phyloP scores from a whole-genome alignment of 2,329 filamentous ascomycete species.

The Penicillium sp. region DNA sequence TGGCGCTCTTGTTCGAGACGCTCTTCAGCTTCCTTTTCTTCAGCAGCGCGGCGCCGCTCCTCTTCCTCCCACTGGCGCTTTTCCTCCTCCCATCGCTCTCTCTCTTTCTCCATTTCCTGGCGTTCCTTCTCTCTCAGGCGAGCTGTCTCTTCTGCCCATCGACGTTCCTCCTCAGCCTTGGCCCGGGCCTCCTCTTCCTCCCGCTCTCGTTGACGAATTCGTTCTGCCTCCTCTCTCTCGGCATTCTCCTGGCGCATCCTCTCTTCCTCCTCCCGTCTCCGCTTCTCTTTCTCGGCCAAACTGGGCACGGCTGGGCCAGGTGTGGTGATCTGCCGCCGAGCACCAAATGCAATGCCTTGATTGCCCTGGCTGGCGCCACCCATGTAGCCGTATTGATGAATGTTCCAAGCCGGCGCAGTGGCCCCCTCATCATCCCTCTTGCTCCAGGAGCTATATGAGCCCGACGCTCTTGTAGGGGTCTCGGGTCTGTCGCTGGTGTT shows the following conservation, averaged over 20 bases:
- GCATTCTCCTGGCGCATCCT: conserved; percentile 48
- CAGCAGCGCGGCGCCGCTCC: conserved; percentile 69
- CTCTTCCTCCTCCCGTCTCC: conserved; percentile 61
- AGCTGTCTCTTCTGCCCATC: conserved; percentile 51
- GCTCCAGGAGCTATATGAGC: conserved; percentile 81
- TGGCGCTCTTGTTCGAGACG: conserved; percentile 67
- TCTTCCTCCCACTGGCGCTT: conserved; percentile 72
- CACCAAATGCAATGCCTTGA: conserved; percentile 89
- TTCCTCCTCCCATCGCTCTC: conserved; percentile 54
- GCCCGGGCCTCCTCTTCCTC: conserved; percentile 53
- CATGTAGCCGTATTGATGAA: conserved; percentile 97
- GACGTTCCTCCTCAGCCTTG: conserved; percentile 48
- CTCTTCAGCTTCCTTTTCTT: conserved; percentile 73
- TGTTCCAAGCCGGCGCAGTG: conserved; percentile 94
- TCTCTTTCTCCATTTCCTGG: conserved; percentile 49
- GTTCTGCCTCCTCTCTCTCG: conserved; percentile 54
- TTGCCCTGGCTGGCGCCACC: conserved; percentile 96
- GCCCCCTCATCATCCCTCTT: conserved; percentile 76
- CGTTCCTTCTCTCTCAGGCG: conserved; percentile 55
- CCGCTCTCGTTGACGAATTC: conserved; percentile 49
- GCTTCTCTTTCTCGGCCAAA: conserved; percentile 80
- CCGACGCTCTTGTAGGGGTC: conserved; percentile 64
- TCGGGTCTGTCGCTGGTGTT: conserved; percentile 54
- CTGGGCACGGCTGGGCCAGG: conserved; percentile 77
- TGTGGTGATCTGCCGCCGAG: conserved; percentile 86